Evolutionary conservation across 2,329 filamentous ascomycete species (phyloP).

Genomic region (Exserohilum turcica): DNA sequence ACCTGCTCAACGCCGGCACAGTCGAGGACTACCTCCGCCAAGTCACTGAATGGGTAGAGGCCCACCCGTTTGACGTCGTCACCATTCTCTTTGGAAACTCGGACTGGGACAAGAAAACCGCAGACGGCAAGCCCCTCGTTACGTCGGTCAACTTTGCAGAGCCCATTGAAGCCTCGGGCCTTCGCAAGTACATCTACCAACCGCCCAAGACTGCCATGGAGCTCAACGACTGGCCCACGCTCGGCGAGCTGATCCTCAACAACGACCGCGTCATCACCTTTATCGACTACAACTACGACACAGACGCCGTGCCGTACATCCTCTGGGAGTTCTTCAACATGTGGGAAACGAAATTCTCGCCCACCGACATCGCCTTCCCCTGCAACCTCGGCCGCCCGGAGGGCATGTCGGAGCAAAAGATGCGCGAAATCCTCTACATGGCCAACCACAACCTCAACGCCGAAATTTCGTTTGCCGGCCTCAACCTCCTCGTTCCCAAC

Average conservation of each 20-base stretch:
- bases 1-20: conserved; percentile 81
- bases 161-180: conserved; percentile 72
- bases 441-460: conserved; percentile 94
- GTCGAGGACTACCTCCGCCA: conserved; percentile 73
- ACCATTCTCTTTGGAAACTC: conserved; percentile 86
- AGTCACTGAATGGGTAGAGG: conserved; percentile 74
- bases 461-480: conserved; percentile 53
- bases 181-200: conserved; percentile 75
- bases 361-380: conserved; percentile 70
- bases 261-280: conserved; percentile 48
- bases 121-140: conserved; percentile 58
- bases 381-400: conserved; percentile 81
- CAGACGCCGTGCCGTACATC: conserved; percentile 78
- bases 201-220: conserved; percentile 77
- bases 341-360: conserved; percentile 92
- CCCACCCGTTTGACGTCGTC: conserved; percentile 85
- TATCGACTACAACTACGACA: conserved; percentile 65
- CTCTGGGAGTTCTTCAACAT: conserved; percentile 87
- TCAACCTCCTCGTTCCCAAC: conserved; percentile 45
- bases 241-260: conserved; percentile 62
- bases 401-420: conserved; percentile 58
- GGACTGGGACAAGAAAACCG: conserved; percentile 49
- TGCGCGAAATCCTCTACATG: conserved; percentile 72
- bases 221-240: conserved; percentile 81
- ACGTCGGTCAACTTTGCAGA: conserved; percentile 66